Evolutionary conservation across 2,329 filamentous ascomycete species (phyloP), one percentile per base, ranked within the genome.

Genomic region (Paradendryphiella salina): DNA sequence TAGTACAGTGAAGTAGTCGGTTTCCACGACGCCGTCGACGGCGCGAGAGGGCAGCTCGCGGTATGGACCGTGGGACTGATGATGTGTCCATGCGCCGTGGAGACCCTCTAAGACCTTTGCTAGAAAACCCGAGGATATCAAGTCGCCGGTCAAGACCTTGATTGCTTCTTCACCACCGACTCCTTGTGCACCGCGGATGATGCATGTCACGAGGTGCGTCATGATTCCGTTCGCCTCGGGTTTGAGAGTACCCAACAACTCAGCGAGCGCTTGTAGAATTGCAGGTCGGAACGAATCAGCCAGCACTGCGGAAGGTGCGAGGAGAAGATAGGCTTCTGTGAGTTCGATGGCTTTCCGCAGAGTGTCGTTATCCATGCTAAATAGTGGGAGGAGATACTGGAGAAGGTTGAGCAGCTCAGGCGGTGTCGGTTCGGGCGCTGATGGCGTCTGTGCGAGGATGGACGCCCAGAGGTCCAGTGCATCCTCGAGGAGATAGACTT

Each of bases 401-500:
- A 76, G 64, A 0, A 80, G 64, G 18, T 70, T 65, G 6, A 80
- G 60, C 0, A 79, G 65, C 18, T 78, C 75, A 1, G 69, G 64
- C 1, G 76, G 72, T 3, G 73, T 67, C n/a, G 75, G 63, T 33
- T 72, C 63, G 13, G 77, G 72, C n/a, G 73, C 56, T 17, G 70
- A 67, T 15, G 77, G 73, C 39, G 76, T 85, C 5, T 85, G 82
- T n/a, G 82, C 79, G 0, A 90, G 83, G 9, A 96, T 84, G 1
- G 87, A 84, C 28, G 82, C 81, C 93, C 93, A 97, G 3, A 99
- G 82, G 48, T 96, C 92, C 11, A 97, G 78, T 0, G 90, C 89
- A 70, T 99, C 94, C 55, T 97, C 94, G 10, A 96, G 84, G 9
- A 99, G 82, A 65, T 96, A 94, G 2, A 92, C 76, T 33, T 72